phyloP scores from a whole-genome alignment of 2,329 filamentous ascomycete genomes.

The Colletotrichum sp. region DNA sequence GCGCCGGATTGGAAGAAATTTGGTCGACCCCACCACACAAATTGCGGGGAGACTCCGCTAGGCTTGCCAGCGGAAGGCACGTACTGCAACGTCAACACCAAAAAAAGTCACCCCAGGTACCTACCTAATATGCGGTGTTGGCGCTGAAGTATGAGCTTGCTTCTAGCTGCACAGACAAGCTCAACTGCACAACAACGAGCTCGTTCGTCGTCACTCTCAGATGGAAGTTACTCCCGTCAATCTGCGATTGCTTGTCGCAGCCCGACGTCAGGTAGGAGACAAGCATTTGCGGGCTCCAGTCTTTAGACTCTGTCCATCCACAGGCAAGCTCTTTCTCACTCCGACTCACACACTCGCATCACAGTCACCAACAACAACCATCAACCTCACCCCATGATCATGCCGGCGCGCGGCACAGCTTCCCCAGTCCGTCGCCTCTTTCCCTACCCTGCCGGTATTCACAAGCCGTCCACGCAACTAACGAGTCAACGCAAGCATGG shows the following conservation, averaged over 20 bases:
- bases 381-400: neutral
- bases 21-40: neutral
- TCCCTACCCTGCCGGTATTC: neutral
- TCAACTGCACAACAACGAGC: neutral
- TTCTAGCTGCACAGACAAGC: neutral
- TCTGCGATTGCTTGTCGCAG: neutral
- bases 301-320: neutral
- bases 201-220: neutral
- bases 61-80: neutral
- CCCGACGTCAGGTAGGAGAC: neutral
- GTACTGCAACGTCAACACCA: neutral
- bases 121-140: neutral
- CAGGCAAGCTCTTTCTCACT: neutral
- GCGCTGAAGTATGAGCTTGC: neutral
- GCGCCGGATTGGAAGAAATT: neutral
- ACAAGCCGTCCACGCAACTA: neutral
- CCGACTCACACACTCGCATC: neutral
- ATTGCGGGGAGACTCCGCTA: conserved; percentile 17
- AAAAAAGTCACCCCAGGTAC: neutral
- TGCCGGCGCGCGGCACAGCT: neutral
- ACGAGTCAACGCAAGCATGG: neutral
- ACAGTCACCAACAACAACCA: neutral
- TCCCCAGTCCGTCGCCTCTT: neutral
- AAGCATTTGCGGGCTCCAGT: neutral
- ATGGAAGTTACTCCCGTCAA: neutral